A percentile compares a stretch with the other conserved stretches of the same genome.
phyloP scores from a whole-genome alignment of 768 basidiomycete species.

The Phaeolepiota aurea region DNA sequence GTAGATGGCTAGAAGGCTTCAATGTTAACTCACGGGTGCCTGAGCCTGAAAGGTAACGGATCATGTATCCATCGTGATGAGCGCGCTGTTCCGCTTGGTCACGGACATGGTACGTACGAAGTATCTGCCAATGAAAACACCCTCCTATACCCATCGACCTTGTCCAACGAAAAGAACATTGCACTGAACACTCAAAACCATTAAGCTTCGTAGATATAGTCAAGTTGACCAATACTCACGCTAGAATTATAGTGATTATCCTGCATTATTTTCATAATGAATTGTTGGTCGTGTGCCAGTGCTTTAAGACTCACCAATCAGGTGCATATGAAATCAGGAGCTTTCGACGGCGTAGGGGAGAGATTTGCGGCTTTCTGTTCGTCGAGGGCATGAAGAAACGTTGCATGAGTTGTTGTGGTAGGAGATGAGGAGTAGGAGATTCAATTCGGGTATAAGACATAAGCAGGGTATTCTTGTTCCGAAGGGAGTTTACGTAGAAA shows the following conservation, averaged over 20 bases:
- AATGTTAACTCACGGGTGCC: neutral
- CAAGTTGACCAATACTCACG: slow-evolving; percentile 44
- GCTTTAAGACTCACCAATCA: slow-evolving; percentile 78
- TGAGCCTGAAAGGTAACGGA: neutral
- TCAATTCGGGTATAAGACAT: slow-evolving; percentile 23
- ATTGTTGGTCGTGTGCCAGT: slow-evolving; percentile 4
- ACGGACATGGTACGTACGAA: slow-evolving; percentile 62
- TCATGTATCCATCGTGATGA: too few species aligned
- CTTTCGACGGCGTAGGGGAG: slow-evolving; percentile 24
- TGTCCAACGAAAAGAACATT: slow-evolving; percentile 53
- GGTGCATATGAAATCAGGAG: slow-evolving; percentile 61
- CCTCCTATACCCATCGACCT: slow-evolving; percentile 65
- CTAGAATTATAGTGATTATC: slow-evolving; percentile 58
- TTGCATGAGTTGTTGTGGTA: slow-evolving; percentile 13
- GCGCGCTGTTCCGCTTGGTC: too few species aligned
- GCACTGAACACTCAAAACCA: slow-evolving; percentile 28
- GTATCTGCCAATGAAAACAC: slow-evolving; percentile 74
- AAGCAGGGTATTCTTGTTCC: too few species aligned
- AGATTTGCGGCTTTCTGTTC: slow-evolving; percentile 14
- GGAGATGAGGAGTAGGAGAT: slow-evolving; percentile 3
- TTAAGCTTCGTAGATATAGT: too few species aligned
- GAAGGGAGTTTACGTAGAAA: too few species aligned
- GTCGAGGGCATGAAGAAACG: slow-evolving; percentile 15
- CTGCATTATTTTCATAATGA: slow-evolving; percentile 22
- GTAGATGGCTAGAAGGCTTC: neutral